Conservation (phyloP, 441 rosid species). For the Mallotus japonicus region DNA sequence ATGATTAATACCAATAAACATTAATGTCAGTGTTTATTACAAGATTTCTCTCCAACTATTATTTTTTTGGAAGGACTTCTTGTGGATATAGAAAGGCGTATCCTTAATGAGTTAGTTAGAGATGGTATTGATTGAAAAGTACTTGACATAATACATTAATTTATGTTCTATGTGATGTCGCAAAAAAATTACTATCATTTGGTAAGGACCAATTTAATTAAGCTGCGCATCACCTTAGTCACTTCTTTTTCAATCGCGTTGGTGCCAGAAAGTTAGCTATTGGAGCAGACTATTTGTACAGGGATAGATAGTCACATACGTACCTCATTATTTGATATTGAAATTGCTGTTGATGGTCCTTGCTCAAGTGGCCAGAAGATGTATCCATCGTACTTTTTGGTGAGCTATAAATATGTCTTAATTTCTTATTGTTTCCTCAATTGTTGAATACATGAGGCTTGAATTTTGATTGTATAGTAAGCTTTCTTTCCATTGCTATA, state of each 20-base stretch:
- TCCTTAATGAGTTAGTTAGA: not conserved
- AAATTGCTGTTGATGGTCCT: not conserved
- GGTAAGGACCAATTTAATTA: not conserved
- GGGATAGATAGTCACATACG: not conserved
- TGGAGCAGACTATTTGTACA: not conserved
- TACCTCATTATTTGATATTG: constrained; percentile 7
- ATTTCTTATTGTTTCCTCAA: no score
- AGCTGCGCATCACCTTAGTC: not conserved
- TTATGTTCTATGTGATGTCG: no score
- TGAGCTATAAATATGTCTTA: not conserved
- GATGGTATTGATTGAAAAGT: not conserved
- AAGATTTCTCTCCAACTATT: not conserved
- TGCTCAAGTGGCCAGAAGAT: not conserved
- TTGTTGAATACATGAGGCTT: no score
- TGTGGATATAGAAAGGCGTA: not conserved
- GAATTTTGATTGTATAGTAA: no score
- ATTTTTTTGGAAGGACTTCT: not conserved
- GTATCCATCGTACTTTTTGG: not conserved
- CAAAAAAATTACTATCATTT: not conserved
- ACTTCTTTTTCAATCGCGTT: not conserved
- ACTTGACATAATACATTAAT: not conserved
- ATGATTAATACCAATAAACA: not conserved
- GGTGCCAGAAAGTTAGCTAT: not conserved
- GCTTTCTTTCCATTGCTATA: no score
- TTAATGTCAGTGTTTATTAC: not conserved